Evolutionary conservation across 352 stramenopile genomes (phyloP).

Genomic region (Phytophthora cactorum): DNA sequence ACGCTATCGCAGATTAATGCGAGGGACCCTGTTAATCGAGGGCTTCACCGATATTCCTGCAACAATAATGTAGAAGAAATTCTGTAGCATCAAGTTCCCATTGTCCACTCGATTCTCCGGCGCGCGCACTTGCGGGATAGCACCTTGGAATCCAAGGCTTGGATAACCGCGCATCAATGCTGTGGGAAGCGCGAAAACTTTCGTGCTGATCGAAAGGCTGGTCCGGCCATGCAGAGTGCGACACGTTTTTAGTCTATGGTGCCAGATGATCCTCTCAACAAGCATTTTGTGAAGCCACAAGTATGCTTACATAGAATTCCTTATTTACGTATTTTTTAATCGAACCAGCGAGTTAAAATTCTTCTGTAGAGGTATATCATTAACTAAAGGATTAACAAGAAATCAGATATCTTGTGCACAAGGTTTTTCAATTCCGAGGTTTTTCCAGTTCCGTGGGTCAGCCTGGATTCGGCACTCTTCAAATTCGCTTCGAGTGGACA

Average conservation of each 20-base stretch:
- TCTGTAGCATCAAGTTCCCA: background rate
- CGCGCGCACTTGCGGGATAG: constrained; percentile 4
- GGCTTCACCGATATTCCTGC: background rate
- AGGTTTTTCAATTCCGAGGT: constrained; percentile 1
- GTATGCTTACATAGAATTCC: background rate
- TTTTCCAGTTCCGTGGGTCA: constrained; percentile 28
- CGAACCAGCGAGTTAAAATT: background rate
- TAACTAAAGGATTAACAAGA: background rate
- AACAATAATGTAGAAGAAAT: background rate
- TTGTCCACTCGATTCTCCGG: background rate
- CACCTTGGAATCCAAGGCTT: background rate
- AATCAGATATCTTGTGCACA: constrained; percentile 8
- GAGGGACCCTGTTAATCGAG: constrained; percentile 7
- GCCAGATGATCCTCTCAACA: background rate
- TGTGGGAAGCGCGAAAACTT: constrained; percentile 8
- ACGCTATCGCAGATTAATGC: constrained; percentile 21
- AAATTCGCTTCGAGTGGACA: constrained; percentile 21
- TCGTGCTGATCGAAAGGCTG: constrained; percentile 18
- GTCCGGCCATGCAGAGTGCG: constrained; percentile 11
- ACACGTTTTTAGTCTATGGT: constrained; percentile 19
- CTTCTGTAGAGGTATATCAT: background rate
- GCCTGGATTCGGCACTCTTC: constrained; percentile 13
- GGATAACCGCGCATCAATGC: constrained; percentile 1
- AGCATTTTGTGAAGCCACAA: background rate
- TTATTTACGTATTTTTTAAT: background rate